These are phyloP conservation scores for Massariosphaeria phaeospora DNA, from an alignment of 495 filamentous ascomycete genomes.

Conservation along the genomic window DNA sequence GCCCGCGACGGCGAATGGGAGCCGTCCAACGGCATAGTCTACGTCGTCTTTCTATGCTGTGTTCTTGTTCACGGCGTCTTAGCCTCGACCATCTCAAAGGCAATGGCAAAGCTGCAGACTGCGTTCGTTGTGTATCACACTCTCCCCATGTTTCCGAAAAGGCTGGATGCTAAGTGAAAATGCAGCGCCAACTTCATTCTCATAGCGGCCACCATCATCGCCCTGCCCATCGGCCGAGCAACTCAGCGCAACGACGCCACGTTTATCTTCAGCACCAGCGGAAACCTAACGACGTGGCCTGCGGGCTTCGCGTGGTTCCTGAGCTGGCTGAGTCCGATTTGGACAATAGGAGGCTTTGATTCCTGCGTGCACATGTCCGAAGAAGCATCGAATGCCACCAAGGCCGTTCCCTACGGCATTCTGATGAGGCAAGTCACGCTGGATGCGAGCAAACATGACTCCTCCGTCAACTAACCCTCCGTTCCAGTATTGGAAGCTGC, in stretches of 20 bases:
- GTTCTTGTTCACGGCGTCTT: constrained; percentile 56
- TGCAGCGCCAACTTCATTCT: constrained; percentile 62
- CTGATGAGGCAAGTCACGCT: no score
- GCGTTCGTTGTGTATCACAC: constrained; percentile 57
- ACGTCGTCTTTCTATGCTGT: constrained; percentile 58
- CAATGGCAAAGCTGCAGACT: constrained; percentile 64
- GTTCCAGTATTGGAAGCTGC: constrained; percentile 49
- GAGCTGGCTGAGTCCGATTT: constrained; percentile 61
- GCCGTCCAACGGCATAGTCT: constrained; percentile 55
- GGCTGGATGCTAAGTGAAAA: no score
- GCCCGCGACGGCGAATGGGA: constrained; percentile 60
- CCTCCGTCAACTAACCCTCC: no score
- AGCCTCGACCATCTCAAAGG: constrained; percentile 50
- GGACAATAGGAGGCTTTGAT: constrained; percentile 57
- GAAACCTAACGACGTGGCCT: constrained; percentile 56
- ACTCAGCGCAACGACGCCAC: constrained; percentile 43
- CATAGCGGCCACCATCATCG: constrained; percentile 60
- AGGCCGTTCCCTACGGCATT: constrained; percentile 53
- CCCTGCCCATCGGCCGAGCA: constrained; percentile 54
- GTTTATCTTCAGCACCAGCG: constrained; percentile 47
- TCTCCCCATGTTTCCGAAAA: no score
- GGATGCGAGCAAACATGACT: no score
- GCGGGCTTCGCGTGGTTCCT: constrained; percentile 55
- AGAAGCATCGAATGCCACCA: constrained; percentile 59
- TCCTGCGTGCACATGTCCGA: constrained; percentile 55